Evolutionary conservation across 2,329 filamentous ascomycete species (phyloP).

Genomic region (Diaporthe citri): DNA sequence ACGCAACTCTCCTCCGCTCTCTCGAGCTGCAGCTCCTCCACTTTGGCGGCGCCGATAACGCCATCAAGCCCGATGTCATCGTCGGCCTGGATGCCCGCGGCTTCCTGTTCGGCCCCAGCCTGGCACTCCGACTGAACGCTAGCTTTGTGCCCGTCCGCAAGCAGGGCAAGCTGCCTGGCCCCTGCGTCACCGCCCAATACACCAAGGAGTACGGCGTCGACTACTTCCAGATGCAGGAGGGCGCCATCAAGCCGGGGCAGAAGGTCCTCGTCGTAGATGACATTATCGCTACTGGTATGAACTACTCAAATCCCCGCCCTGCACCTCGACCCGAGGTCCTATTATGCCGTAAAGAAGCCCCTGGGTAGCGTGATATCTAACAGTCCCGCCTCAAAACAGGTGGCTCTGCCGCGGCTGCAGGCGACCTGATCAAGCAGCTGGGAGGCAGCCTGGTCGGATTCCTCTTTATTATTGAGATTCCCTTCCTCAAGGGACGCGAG

Average conservation of each 20-base stretch:
- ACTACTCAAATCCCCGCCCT: conserved; percentile 2
- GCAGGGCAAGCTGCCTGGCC: conserved; percentile 93
- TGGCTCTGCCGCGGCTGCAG: conserved; percentile 90
- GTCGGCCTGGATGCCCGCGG: conserved; percentile 94
- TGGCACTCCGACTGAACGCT: conserved; percentile 86
- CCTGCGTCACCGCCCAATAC: conserved; percentile 86
- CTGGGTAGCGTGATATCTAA: conserved; percentile 7
- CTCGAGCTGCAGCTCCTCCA: conserved; percentile 85
- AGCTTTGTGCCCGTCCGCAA: conserved; percentile 95
- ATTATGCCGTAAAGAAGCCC: neutral
- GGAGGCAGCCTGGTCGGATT: conserved; percentile 90
- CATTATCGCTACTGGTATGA: conserved; percentile 95
- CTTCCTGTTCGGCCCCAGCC: conserved; percentile 92
- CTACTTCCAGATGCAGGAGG: conserved; percentile 94
- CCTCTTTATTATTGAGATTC: conserved; percentile 95
- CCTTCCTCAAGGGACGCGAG: conserved; percentile 90
- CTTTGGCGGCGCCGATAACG: conserved; percentile 51
- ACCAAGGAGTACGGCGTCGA: conserved; percentile 97
- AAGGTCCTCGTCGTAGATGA: conserved; percentile 96
- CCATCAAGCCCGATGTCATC: conserved; percentile 84
- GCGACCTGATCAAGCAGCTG: conserved; percentile 85
- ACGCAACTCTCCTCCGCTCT: conserved; percentile 82
- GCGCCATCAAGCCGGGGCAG: conserved; percentile 86
- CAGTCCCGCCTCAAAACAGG: conserved; percentile 64
- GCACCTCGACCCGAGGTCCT: neutral